Percentiles rank a stretch among this genome's conserved stretches.
Conservation (phyloP, 805 yeast genomes). For the Middelhovenomyces tepae region DNA sequence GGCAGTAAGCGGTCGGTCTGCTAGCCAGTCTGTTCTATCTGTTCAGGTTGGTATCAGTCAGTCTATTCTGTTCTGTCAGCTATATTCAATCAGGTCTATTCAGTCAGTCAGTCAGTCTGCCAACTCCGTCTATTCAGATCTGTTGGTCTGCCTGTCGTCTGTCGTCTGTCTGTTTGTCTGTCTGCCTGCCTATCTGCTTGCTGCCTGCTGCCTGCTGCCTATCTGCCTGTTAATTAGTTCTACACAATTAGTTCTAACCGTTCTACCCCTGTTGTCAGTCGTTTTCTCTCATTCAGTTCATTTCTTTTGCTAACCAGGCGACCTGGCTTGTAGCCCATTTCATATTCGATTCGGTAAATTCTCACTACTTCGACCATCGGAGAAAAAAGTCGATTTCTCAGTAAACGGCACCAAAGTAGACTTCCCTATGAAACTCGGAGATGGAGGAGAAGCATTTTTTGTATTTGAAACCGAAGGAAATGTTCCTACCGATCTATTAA, state of each 20-base stretch:
- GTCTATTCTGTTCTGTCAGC: too few relatives aligned
- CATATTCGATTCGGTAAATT: slow-evolving; percentile 95
- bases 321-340: slow-evolving; percentile 86
- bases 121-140: too few relatives aligned
- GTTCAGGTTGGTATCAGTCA: too few relatives aligned
- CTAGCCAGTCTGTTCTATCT: too few relatives aligned
- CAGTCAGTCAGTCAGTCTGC: too few relatives aligned
- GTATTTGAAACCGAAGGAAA: slow-evolving; percentile 78
- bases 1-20: too few relatives aligned
- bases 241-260: not conserved
- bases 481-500: slow-evolving; percentile 69
- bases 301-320: slow-evolving; percentile 28
- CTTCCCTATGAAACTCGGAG: slow-evolving; percentile 93
- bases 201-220: too few relatives aligned
- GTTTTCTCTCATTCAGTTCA: slow-evolving; percentile 1
- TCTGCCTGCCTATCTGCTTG: too few relatives aligned
- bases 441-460: slow-evolving; percentile 96
- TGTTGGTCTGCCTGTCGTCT: too few relatives aligned
- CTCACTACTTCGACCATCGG: slow-evolving; percentile 85
- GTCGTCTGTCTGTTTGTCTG: too few relatives aligned
- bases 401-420: slow-evolving; percentile 77
- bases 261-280: not conserved
- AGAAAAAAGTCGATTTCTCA: slow-evolving; percentile 81
- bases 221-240: not conserved
- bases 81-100: too few relatives aligned